Percentiles rank a stretch among this genome's conserved stretches.
Conservation (phyloP, 2,329 filamentous ascomycete genomes). For the Colletotrichum orbiculare region DNA sequence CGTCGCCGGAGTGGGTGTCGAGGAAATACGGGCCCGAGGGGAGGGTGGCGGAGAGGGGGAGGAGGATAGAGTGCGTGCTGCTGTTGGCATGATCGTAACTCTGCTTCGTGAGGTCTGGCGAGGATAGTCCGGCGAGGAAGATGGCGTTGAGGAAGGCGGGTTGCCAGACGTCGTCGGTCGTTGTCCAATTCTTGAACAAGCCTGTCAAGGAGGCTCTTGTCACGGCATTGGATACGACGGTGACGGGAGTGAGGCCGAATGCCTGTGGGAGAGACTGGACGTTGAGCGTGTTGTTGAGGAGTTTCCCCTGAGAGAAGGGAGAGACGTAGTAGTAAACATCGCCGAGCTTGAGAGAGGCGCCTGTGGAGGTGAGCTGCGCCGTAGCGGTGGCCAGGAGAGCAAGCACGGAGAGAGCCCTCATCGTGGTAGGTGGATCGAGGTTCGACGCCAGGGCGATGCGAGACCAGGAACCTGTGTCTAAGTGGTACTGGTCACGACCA, state of each 20-base stretch:
- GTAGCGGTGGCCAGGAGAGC: conserved; percentile 34
- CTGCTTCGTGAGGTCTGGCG: conserved; percentile 34
- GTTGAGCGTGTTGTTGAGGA: conserved; percentile 35
- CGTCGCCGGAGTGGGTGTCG: conserved; percentile 43
- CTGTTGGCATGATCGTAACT: conserved; percentile 23
- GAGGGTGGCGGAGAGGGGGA: conserved; percentile 39
- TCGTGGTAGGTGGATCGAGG: background rate
- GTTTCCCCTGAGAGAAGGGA: conserved; percentile 45
- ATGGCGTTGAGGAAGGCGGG: conserved; percentile 40
- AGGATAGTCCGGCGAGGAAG: conserved; percentile 36
- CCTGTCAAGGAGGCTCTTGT: conserved; percentile 37
- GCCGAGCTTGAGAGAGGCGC: conserved; percentile 46
- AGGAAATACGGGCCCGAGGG: conserved; percentile 52
- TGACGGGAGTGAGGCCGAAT: conserved; percentile 48
- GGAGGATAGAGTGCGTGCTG: conserved; percentile 35
- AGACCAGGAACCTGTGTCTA: too few relatives aligned
- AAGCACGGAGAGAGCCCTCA: conserved; percentile 33
- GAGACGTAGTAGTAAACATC: conserved; percentile 48
- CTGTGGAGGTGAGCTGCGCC: conserved; percentile 43
- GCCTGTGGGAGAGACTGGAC: conserved; percentile 39
- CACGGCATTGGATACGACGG: conserved; percentile 44
- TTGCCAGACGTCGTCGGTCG: conserved; percentile 44
- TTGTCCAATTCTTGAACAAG: conserved; percentile 46
- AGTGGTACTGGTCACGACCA: too few relatives aligned
- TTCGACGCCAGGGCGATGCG: background rate